Evolutionary conservation across 805 yeast genomes (phyloP), one percentile per base, ranked within the genome.

Genomic region (Myxozyma mucilagina): DNA sequence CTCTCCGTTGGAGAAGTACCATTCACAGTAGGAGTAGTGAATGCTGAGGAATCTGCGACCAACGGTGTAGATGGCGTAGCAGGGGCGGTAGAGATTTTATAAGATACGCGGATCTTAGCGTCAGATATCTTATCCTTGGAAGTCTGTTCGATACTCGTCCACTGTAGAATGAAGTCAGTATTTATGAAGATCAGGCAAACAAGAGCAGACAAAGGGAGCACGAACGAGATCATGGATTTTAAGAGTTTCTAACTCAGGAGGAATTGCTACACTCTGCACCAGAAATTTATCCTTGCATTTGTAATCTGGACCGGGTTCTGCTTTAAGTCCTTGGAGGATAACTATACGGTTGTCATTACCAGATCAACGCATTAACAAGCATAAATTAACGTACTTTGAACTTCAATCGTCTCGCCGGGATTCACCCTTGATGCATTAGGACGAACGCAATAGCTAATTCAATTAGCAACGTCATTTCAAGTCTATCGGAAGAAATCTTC

Each of bases 221-320:
- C 62, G 10, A n/a, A 57, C 62, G 20, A 64, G 57, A 20, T 57
- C 67, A 29, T 45, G 36, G 31, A 64, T 45, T 34, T 55, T 34
- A 14, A 55, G 36, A 8, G 60, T 38, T 48, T 64, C 67, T 29
- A 41, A 48, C 34, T 53, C 64, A 14, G 66, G 53, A 5, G 68
- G 76, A 76, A 90, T 84, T 51, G 97, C 96, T 67, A 91, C 81
- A 32, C 96, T 84, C 68, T 92, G 92, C 62, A 94, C 85, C 71
- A 93, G 83, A 74, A 94, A 94, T 78, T 94, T 94, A 77, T 94
- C 98, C 74, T 86, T 88, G 76, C 96, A 88, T 75, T 86, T 87
- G 76, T 81, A 84, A 71, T 85, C 90, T 53, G 83, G 75, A 2
- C 84, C 78, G 55, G 96, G 92, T 61, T 89, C 93, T 69, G 85